Evolutionary conservation across 495 filamentous ascomycete genomes (phyloP), one percentile per base, ranked within the genome.

Genomic region (Podospora tetraspora): DNA sequence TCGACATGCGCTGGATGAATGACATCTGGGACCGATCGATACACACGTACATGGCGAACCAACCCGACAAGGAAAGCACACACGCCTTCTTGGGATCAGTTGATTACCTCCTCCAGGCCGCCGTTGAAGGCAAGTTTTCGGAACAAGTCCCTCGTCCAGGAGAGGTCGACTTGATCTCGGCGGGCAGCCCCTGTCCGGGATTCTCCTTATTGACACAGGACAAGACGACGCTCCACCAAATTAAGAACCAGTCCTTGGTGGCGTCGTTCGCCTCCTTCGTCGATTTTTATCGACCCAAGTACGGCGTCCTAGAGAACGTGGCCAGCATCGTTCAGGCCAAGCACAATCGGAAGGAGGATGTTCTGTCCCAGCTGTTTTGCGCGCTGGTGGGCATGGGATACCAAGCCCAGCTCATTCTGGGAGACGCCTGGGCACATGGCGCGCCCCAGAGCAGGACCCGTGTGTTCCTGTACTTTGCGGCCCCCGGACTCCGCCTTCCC

Each of bases 261-360:
- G 89, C 90, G 0, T 90, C 90, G 0, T 89, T 92, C n/a, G 85
- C 87, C 4, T 82, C 91, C 0, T 91, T 84, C 67, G 79, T 93
- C 4, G 91, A 93, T 67, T 80, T 92, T 16, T 93, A 91, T 70
- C 82, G 87, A 0, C 91, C 91, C 0, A 82, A 86, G 27, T 92
- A 91, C 73, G 90, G 85, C 16, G 57, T 93, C 0, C 79, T 94
- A 4, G 91, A 94, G 75, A 94, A 94, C 68, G 91, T 94, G 0
- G 71, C 82, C 3, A 76, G 71, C 1, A 90, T 94, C 77, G 82
- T 90, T 0, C 79, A 77, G 59, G 70, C 63, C 43, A 74, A 71
- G 29, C 74, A 63, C 19, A 72, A 75, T 52, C 75, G 77, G 19
- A 76, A 81, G 6, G 76, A 87, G 21, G 90, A 91, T 69, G 82